Evolutionary conservation across 345 rosid species (phyloP).

Genomic region (Rhodamnia argentea): DNA sequence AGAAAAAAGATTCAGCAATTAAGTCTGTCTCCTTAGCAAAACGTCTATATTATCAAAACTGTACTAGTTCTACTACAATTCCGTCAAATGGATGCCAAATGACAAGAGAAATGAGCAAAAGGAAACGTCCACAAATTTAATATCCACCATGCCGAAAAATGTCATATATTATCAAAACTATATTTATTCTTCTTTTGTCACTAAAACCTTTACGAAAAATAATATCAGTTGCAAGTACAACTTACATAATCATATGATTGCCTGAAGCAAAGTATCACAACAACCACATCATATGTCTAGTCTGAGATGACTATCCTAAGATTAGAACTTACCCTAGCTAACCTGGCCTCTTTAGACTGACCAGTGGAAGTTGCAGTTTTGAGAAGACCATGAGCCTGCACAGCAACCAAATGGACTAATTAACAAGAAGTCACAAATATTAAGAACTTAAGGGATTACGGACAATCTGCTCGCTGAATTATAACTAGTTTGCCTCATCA

Average conservation of each 20-base stretch:
- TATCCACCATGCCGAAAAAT: not conserved
- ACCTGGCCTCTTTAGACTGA: conserved; percentile 95
- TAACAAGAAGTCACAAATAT: not conserved
- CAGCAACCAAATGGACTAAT: conserved; percentile 14
- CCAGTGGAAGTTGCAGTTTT: conserved; percentile 78
- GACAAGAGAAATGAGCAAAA: not conserved
- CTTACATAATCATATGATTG: no score
- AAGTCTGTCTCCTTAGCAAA: not conserved
- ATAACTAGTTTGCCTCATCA: conserved; percentile 60
- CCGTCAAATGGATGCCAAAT: not conserved
- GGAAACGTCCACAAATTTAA: not conserved
- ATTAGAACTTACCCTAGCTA: conserved; percentile 76
- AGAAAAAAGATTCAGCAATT: not conserved
- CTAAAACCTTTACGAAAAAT: not conserved
- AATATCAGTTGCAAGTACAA: not conserved
- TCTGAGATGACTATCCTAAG: not conserved
- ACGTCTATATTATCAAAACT: no score
- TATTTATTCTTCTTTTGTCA: not conserved
- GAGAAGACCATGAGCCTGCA: conserved; percentile 92
- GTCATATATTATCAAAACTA: not conserved
- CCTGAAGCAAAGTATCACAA: not conserved
- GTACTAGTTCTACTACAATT: not conserved
- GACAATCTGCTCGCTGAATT: not conserved
- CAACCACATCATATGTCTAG: not conserved
- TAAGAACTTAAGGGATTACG: not conserved